Evolutionary conservation across 108 stramenopile genomes (phyloP).

Genomic region (Pseudonitzschia multiseries): DNA sequence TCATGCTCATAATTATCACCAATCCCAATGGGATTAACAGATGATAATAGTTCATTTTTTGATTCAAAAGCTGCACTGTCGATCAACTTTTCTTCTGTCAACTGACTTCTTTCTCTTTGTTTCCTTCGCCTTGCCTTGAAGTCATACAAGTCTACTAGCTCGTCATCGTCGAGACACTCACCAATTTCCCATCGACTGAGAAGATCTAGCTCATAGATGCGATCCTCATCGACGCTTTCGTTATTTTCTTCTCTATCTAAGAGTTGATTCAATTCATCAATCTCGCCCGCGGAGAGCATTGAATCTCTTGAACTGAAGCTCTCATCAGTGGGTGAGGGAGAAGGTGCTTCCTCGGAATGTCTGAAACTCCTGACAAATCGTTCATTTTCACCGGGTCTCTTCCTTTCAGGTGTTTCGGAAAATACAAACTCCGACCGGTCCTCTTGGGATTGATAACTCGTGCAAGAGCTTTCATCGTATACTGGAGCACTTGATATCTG

Average conservation of each 20-base stretch:
- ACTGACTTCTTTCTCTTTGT: not conserved
- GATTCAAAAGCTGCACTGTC: not conserved
- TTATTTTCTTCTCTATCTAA: slow-evolving; percentile 18
- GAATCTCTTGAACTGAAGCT: slow-evolving; percentile 17
- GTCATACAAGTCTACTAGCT: not conserved
- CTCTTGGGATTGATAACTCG: not conserved
- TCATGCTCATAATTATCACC: not conserved
- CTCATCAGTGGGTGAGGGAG: not conserved
- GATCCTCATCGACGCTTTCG: slow-evolving; percentile 14
- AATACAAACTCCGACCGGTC: not conserved
- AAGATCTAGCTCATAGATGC: slow-evolving; percentile 24
- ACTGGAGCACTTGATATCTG: not conserved
- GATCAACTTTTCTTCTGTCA: not conserved
- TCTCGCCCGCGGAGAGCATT: slow-evolving; percentile 15
- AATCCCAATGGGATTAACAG: not conserved
- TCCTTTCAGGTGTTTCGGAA: not conserved
- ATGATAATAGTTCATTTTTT: too few relatives aligned
- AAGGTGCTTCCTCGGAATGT: not conserved
- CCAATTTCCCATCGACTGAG: slow-evolving; percentile 34
- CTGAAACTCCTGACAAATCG: not conserved
- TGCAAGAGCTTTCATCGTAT: not conserved
- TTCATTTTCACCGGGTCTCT: not conserved
- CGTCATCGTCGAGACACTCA: slow-evolving; percentile 9
- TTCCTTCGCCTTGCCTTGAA: slow-evolving; percentile 7
- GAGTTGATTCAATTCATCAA: slow-evolving; percentile 28